Percentiles rank a stretch among this genome's conserved stretches.
Evolutionary conservation across 2,329 filamentous ascomycete species (phyloP).

Genomic region (Chrysoporthe austroafricana): DNA sequence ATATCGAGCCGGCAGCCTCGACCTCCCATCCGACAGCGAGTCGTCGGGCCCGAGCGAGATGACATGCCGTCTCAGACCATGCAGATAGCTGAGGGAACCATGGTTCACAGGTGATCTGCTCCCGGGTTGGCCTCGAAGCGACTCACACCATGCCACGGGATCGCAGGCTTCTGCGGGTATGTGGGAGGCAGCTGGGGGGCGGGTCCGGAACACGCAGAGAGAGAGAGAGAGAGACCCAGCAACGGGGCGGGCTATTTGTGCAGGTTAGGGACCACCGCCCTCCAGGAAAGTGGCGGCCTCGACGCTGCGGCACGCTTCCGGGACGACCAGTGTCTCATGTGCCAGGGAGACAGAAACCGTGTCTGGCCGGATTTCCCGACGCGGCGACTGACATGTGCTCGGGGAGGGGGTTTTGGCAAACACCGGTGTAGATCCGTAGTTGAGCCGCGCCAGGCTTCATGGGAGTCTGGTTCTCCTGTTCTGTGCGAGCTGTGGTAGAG

Average conservation of each 20-base stretch:
- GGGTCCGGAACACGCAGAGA: too few species aligned
- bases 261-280: too few species aligned
- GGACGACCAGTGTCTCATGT: conserved; percentile 11
- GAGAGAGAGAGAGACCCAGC: background rate
- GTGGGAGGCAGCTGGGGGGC: too few species aligned
- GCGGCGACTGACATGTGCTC: background rate
- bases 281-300: background rate
- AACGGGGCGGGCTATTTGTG: too few species aligned
- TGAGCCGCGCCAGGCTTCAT: background rate
- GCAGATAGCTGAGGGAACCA: background rate
- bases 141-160: too few species aligned
- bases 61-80: background rate
- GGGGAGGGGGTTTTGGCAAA: background rate
- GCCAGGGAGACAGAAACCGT: background rate
- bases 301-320: background rate
- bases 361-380: background rate
- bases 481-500: background rate
- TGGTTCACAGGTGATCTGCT: too few species aligned
- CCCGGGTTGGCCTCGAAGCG: background rate
- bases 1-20: background rate
- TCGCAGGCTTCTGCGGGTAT: too few species aligned
- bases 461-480: background rate
- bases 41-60: background rate
- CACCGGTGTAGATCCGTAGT: background rate
- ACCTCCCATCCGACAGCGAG: background rate